These are phyloP conservation scores for Asterophora parasitica DNA, from an alignment of 768 basidiomycete species.

Conservation along the genomic window DNA sequence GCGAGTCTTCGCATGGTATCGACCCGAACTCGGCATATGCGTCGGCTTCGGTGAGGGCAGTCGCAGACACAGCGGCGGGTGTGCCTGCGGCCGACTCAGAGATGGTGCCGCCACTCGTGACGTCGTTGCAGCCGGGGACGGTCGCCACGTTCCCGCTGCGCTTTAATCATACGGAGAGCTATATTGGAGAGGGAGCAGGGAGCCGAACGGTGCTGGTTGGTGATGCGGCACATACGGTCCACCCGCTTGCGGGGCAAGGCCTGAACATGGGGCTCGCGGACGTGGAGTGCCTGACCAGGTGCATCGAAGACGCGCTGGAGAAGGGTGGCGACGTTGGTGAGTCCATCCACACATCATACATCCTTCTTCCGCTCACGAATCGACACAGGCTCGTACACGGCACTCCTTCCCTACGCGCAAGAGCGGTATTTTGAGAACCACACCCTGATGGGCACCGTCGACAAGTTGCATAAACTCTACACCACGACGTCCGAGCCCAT, in stretches of 20 bases:
- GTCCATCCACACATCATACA: conserved; percentile 16
- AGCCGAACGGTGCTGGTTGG: conserved; percentile 84
- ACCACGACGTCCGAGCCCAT: conserved; percentile 57
- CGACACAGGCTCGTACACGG: conserved; percentile 61
- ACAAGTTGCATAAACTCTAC: conserved; percentile 90
- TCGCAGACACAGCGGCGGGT: conserved; percentile 27
- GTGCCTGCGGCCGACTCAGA: conserved; percentile 61
- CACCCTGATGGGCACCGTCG: conserved; percentile 73
- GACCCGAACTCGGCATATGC: conserved; percentile 60
- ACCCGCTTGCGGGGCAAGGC: conserved; percentile 95
- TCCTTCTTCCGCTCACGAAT: no score
- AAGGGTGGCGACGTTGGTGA: conserved; percentile 82
- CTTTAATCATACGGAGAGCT: conserved; percentile 81
- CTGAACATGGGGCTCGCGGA: conserved; percentile 92
- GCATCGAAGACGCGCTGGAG: conserved; percentile 51
- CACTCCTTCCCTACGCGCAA: conserved; percentile 71
- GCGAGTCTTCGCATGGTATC: conserved; percentile 69
- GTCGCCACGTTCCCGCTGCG: conserved; percentile 88
- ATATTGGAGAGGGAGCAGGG: conserved; percentile 68
- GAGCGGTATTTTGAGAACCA: conserved; percentile 87
- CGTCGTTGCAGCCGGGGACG: conserved; percentile 62
- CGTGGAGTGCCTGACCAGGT: conserved; percentile 64
- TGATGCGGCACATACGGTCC: conserved; percentile 93
- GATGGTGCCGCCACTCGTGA: conserved; percentile 69
- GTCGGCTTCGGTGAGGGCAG: conserved; percentile 31